Conservation (phyloP, 2,329 filamentous ascomycete genomes). For the Ceratocystis harringtonii region DNA sequence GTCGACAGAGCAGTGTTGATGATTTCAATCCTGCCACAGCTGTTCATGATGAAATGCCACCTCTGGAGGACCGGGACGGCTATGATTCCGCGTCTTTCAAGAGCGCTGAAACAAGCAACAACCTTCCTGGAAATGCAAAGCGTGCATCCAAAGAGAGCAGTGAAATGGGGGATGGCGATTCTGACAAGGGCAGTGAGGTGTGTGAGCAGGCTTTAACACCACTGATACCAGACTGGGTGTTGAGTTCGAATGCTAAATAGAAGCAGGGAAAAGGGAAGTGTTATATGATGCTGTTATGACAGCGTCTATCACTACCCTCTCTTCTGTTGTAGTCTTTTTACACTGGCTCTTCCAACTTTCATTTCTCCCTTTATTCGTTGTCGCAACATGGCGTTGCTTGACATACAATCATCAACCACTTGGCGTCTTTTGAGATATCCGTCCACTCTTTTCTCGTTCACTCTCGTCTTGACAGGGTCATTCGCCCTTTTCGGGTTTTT, state of each 20-base stretch:
- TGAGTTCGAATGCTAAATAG: slow-evolving; percentile 33
- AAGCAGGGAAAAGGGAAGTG: slow-evolving; percentile 24
- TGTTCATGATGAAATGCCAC: neutral
- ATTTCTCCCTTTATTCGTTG: slow-evolving; percentile 2
- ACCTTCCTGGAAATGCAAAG: slow-evolving; percentile 18
- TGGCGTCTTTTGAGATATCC: slow-evolving; percentile 13
- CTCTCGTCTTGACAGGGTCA: neutral
- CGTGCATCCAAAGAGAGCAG: slow-evolving; percentile 18
- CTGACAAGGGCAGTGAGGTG: slow-evolving; percentile 10
- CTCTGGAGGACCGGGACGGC: neutral
- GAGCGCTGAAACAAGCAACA: slow-evolving; percentile 18
- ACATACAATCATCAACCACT: neutral
- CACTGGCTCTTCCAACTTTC: neutral
- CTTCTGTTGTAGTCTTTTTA: neutral
- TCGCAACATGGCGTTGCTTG: neutral
- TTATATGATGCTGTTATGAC: slow-evolving; percentile 7
- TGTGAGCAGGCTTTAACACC: slow-evolving; percentile 38
- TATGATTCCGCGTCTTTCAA: slow-evolving; percentile 5
- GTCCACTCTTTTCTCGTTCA: slow-evolving; percentile 9
- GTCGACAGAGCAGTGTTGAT: slow-evolving; percentile 36
- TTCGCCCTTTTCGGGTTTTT: neutral
- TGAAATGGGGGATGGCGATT: slow-evolving; percentile 15
- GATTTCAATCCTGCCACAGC: slow-evolving; percentile 24
- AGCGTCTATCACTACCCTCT: neutral
- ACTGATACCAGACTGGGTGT: slow-evolving; percentile 46